phyloP scores from a whole-genome alignment of 108 stramenopile genomes.

The Nitzschia putrida region DNA sequence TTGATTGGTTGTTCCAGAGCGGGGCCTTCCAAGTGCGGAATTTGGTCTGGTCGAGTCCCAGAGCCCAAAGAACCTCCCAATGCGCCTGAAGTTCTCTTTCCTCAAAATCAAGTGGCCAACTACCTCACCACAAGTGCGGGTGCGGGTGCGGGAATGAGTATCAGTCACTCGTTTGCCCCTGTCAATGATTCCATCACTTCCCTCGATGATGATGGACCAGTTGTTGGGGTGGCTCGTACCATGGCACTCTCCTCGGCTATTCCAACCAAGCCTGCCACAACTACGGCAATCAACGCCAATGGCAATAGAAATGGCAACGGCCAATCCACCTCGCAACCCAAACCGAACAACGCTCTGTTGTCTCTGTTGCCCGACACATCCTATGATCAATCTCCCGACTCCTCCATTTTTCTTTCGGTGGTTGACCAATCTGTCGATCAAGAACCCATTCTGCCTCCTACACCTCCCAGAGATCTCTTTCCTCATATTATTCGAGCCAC shows the following conservation, averaged over 20 bases:
- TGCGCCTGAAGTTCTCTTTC: background rate
- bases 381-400: background rate
- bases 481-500: background rate
- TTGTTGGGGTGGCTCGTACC: background rate
- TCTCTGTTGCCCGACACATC: background rate
- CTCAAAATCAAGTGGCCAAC: background rate
- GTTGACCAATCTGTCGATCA: too few relatives aligned
- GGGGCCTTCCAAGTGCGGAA: background rate
- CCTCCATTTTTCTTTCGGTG: background rate
- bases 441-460: background rate
- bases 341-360: background rate
- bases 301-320: background rate
- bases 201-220: background rate
- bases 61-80: background rate
- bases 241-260: background rate
- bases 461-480: background rate
- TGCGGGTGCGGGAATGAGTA: too few relatives aligned
- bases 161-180: too few relatives aligned
- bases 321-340: background rate
- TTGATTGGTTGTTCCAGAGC: background rate
- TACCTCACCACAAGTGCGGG: background rate
- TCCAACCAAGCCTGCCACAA: background rate
- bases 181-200: background rate
- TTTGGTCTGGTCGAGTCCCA: slow-evolving; percentile 5
- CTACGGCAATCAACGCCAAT: background rate